phyloP scores from a whole-genome alignment of 2,329 filamentous ascomycete species.

The Periconia digitata region DNA sequence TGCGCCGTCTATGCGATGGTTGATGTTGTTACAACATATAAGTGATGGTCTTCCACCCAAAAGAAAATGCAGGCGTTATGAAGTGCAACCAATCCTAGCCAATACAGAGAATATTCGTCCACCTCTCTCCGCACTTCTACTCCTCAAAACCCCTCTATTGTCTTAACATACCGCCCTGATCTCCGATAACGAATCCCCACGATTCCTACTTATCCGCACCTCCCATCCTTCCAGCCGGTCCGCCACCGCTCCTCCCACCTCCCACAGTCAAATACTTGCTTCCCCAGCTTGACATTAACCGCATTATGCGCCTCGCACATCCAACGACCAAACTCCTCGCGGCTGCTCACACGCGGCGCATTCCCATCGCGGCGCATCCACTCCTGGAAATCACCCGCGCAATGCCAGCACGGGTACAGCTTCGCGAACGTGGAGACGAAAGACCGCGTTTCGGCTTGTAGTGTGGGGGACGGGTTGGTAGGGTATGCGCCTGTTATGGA shows the following conservation, averaged over 20 bases:
- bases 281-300: slow-evolving; percentile 87
- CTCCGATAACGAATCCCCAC: too few relatives aligned
- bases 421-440: slow-evolving; percentile 83
- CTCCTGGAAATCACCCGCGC: slow-evolving; percentile 83
- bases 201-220: too few relatives aligned
- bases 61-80: too few relatives aligned
- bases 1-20: too few relatives aligned
- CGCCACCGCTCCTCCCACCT: slow-evolving; percentile 94
- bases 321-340: slow-evolving; percentile 77
- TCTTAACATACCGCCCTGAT: too few relatives aligned
- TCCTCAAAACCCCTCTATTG: too few relatives aligned
- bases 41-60: too few relatives aligned
- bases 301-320: slow-evolving; percentile 86
- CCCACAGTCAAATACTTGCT: slow-evolving; percentile 84
- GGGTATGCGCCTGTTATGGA: slow-evolving; percentile 89
- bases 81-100: too few relatives aligned
- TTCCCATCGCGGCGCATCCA: slow-evolving; percentile 72
- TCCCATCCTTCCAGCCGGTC: slow-evolving; percentile 77
- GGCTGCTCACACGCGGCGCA: slow-evolving; percentile 60
- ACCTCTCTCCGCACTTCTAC: too few relatives aligned
- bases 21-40: too few relatives aligned
- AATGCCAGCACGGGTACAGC: slow-evolving; percentile 94
- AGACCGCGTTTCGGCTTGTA: slow-evolving; percentile 74
- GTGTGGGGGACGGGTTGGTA: slow-evolving; percentile 61
- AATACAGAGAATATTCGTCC: too few relatives aligned